Evolutionary conservation across 2,329 filamentous ascomycete genomes (phyloP).

Genomic region (Penicillium sp.): DNA sequence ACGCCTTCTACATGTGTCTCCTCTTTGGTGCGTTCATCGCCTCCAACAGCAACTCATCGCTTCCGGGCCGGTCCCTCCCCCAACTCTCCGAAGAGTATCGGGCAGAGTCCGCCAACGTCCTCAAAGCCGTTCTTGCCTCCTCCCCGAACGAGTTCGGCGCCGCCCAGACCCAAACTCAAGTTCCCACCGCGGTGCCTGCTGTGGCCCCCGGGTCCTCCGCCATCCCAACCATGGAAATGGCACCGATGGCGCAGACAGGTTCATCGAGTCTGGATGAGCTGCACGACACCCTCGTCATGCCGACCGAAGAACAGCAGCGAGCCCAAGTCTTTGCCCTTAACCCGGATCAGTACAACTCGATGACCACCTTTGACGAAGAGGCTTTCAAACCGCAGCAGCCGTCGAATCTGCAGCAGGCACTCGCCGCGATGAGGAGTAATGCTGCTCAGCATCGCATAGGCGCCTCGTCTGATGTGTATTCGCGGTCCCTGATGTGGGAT

Average conservation of each 20-base stretch:
- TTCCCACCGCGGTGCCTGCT: neutral
- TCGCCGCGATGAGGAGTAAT: slow-evolving; percentile 75
- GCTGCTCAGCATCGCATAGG: slow-evolving; percentile 64
- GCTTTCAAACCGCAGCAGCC: slow-evolving; percentile 46
- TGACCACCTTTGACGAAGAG: slow-evolving; percentile 69
- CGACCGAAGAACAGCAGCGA: slow-evolving; percentile 81
- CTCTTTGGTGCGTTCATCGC: slow-evolving; percentile 95
- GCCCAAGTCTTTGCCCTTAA: slow-evolving; percentile 88
- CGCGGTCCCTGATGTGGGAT: slow-evolving; percentile 89
- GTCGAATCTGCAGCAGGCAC: slow-evolving; percentile 61
- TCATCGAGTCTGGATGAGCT: slow-evolving; percentile 63
- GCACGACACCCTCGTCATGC: slow-evolving; percentile 70
- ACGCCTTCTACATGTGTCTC: slow-evolving; percentile 89
- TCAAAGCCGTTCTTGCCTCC: slow-evolving; percentile 51
- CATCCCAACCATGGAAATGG: slow-evolving; percentile 45
- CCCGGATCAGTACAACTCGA: slow-evolving; percentile 83
- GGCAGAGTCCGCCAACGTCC: slow-evolving; percentile 52
- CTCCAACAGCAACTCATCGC: slow-evolving; percentile 74
- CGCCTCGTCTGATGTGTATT: slow-evolving; percentile 82
- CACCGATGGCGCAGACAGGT: slow-evolving; percentile 37
- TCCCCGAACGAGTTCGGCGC: slow-evolving; percentile 45
- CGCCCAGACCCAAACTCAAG: slow-evolving; percentile 26
- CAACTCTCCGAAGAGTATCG: slow-evolving; percentile 52
- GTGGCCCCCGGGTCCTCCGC: slow-evolving; percentile 33
- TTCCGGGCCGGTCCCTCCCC: slow-evolving; percentile 60